Base-by-base conservation (phyloP, 202 grass and related monocot species). In the Eragrostis tef region DNA sequence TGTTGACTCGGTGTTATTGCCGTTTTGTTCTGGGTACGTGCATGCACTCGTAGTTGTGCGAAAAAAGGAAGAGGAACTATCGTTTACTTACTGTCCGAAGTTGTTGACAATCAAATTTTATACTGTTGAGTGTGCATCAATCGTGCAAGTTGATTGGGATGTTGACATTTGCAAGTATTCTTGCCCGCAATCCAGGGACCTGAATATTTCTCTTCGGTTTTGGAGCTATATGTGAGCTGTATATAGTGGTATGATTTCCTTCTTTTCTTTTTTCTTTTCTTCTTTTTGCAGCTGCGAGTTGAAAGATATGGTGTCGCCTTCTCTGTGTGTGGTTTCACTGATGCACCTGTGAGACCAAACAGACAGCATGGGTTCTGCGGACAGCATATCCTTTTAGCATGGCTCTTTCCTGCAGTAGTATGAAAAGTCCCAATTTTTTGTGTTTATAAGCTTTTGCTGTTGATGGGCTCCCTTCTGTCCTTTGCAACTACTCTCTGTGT, bases 141-240 rank as follows among this genome's bases (percentile, higher is more conserved):
- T 36, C 79, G 34, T 79, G 83, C 79, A 74, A 74, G 51, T 86
- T 79, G 83, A 74, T 53, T 60, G 71, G 67, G 31, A 86, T 68
- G 51, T n/a, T 46, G 48, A 79, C 63, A 64, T 27, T 47, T 62
- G 60, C 51, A 61, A 29, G 20, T 53, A 45, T 73, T 61, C 20
- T 46, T 51, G 77, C 73, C 73, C 7, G 78, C 24, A 47, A 71
- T 71, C 42, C 52, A 36, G 83, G 79, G 78, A 27, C 64, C 19
- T 15, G 13, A 19, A 8, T 19, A 43, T 27, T 76, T 16, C 0
- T 39, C 4, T 34, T 45, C 1, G 7, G 26, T 65, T 16, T 47
- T 73, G 48, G 47, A 41, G 19, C 39, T 27, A 56, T 56, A 58
- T 41, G 49, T 12, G 19, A 27, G 29, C 11, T 17, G 11, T 14